Evolutionary conservation across 2,329 filamentous ascomycete genomes (phyloP), one percentile per base, ranked within the genome.

Genomic region (Fusarium algeriense): DNA sequence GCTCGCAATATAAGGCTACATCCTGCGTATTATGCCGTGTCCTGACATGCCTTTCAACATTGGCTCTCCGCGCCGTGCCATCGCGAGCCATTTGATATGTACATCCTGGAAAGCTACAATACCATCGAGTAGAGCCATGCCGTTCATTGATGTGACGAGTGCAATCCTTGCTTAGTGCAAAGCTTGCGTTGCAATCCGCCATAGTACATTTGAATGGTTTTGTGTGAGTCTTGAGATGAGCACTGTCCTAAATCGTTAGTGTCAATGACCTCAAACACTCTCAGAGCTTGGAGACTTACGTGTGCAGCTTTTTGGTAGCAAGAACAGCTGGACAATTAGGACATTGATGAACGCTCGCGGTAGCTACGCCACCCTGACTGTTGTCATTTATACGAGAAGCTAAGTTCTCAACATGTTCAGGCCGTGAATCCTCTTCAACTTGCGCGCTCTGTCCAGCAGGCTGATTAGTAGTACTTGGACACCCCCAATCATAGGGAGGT

Each of bases 391-490:
- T 17, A 2, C 11, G 23, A 35, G 57, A 19, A 7, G n/a, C 4
- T 5, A 26, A 19, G 32, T 19, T 32, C n/a, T 43, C 48, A 44
- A 35, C 23, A 30, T 62, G 7, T 46, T 49, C 52, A 35, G 30
- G 52, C 59, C 52, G 52, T 23, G 52, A 48, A 58, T 58, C 28
- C 23, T 49, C 59, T 34, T 28, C 52, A 19, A 26, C 26, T 62
- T 48, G 52, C 28, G 49, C 35, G 32, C 52, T 35, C 52, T 62
- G 52, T 58, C 59, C 59, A 58, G 59, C 43, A 62, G 59, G 41
- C 41, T 62, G 23, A 43, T 35, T 9, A 32, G 34, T 28, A 26
- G 34, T 35, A 49, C 35, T 60, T 60, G 37, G 19, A 54, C 30
- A 44, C 28, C 38, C 52, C 59, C 35, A 62, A 35, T 49, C 41